Base-by-base conservation (phyloP, 768 basidiomycete species). In the Pleurotus tuoliensis region DNA sequence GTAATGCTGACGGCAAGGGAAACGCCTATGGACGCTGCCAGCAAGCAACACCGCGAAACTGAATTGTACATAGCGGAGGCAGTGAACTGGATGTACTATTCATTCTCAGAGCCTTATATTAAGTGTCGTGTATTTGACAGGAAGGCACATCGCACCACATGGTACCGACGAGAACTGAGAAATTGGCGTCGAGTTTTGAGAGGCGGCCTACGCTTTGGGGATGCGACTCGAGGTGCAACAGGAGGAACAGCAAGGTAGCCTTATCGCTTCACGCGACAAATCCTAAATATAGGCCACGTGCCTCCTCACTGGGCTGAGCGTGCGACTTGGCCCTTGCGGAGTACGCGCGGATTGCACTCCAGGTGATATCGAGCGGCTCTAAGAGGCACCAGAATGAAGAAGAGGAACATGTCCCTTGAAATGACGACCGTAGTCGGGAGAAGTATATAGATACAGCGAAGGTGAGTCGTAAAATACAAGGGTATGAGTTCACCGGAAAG, bases 1-100 rank as follows among this genome's bases (percentile, higher is more conserved):
- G 78, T 67, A 11, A 82, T 69, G 8, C 73, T 73, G 16, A 67
- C 70, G 9, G 73, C 67, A 1, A 64, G 62, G 9, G 64, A 69
- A 7, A 60, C 61, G 13, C 75, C 60, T 18, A 72, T 57, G 27
- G 62, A 13, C 15, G 27, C 24, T n/a, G 41, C 20, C n/a, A 53
- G 51, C 38, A 53, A 30, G 4, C 39, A 37, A 12, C 22, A 22
- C 51, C 34, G 39, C 38, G 51, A 53, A 24, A 53, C 16, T n/a
- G 11, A 40, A 20, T 40, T 41, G 39, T 40, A 53, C 51, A 53
- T 53, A 1, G 34, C 20, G 51, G 11, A 15, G 27, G 27, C 30
- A 27, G 30, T 34, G 30, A 34, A 34, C 30, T 34, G 30, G 11
- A 34, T 34, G 8, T 11, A 34, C 1, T 34, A 9, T 34, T 12